Conservation (phyloP, 2,329 filamentous ascomycete species). For the Xylariaceae sp. region DNA sequence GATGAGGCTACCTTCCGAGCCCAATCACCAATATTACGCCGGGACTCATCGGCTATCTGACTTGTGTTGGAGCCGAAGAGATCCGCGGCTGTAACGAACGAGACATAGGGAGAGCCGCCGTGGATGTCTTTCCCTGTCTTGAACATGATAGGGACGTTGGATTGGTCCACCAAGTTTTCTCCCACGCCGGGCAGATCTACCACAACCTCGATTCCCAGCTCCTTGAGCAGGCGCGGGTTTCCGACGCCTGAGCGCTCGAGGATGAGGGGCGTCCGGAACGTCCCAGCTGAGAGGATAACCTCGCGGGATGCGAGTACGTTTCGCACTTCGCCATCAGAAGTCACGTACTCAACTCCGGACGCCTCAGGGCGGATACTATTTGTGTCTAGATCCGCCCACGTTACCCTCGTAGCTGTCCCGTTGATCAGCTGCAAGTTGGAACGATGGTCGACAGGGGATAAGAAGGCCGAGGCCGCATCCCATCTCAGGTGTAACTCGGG, state of each 20-base stretch:
- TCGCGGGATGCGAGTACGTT: background rate
- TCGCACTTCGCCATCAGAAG: background rate
- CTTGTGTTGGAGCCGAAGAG: constrained; percentile 2
- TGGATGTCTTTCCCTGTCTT: constrained; percentile 26
- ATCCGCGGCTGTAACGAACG: constrained; percentile 7
- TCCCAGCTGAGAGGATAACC: constrained; percentile 1
- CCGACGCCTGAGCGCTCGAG: constrained; percentile 1
- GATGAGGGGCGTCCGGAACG: background rate
- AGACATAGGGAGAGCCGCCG: constrained; percentile 9
- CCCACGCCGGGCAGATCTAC: constrained; percentile 37
- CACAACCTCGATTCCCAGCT: constrained; percentile 31
- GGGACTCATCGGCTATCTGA: constrained; percentile 3
- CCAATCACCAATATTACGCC: constrained; percentile 5
- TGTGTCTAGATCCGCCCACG: background rate
- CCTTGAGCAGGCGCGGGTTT: background rate
- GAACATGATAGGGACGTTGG: constrained; percentile 27
- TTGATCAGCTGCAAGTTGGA: constrained; percentile 2
- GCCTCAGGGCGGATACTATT: background rate
- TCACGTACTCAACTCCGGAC: background rate
- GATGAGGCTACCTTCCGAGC: constrained; percentile 1
- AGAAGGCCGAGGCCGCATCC: background rate
- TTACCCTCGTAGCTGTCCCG: background rate
- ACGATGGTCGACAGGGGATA: background rate
- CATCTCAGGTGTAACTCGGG: background rate
- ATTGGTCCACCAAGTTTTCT: constrained; percentile 38